A percentile compares a stretch with the other conserved stretches of the same genome.
These are phyloP conservation scores for Iberis amara DNA, from an alignment of 441 rosid genomes.

Conservation along the genomic window DNA sequence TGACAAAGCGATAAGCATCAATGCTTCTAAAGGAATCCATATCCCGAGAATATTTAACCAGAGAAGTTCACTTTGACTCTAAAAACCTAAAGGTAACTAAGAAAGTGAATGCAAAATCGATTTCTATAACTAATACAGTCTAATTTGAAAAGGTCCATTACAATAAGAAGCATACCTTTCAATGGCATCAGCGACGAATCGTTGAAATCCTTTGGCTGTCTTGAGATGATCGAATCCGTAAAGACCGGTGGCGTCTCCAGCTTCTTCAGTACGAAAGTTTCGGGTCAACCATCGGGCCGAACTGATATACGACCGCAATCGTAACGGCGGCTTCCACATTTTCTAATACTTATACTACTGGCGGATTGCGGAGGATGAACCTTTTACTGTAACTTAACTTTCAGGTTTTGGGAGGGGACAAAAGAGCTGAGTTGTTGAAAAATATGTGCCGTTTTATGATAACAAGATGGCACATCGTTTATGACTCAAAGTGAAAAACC, in stretches of 20 bases:
- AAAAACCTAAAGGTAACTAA: too few relatives aligned
- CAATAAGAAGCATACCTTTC: slow-evolving; percentile 57
- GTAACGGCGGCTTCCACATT: slow-evolving; percentile 37
- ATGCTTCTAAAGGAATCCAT: too few relatives aligned
- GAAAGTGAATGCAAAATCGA: not conserved
- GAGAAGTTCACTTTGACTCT: too few relatives aligned
- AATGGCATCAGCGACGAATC: slow-evolving; percentile 85
- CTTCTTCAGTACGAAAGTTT: slow-evolving; percentile 32
- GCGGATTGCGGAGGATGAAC: slow-evolving; percentile 22
- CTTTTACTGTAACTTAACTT: not conserved
- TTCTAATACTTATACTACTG: not conserved
- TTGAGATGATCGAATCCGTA: slow-evolving; percentile 75
- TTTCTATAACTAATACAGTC: not conserved
- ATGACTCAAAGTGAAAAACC: not conserved
- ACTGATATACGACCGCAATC: slow-evolving; percentile 18
- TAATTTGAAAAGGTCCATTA: not conserved
- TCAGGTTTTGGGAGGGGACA: slow-evolving; percentile 22
- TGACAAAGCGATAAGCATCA: not conserved
- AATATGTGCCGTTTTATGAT: slow-evolving; percentile 9
- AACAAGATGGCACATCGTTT: slow-evolving; percentile 5
- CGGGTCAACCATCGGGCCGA: slow-evolving; percentile 30
- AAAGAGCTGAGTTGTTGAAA: not conserved
- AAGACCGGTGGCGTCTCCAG: slow-evolving; percentile 61
- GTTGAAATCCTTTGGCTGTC: slow-evolving; percentile 69
- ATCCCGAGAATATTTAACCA: too few relatives aligned